Conservation (phyloP, 257 asterid genomes). For the Echites panduratus region DNA sequence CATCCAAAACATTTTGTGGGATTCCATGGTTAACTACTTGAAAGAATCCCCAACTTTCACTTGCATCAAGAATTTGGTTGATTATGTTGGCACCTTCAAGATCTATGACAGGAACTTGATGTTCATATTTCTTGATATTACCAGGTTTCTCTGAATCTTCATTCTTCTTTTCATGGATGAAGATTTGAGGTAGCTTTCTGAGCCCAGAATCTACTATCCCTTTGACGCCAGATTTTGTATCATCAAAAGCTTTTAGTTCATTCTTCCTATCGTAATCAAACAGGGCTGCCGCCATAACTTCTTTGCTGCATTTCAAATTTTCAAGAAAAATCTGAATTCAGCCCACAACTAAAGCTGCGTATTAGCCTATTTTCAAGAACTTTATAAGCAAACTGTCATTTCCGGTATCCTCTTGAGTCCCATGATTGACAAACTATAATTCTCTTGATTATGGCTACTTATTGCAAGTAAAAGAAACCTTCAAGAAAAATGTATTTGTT, state of each 20-base stretch:
- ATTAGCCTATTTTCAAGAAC: too few species aligned
- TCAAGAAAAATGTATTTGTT: not conserved
- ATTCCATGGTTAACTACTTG: slow-evolving; percentile 47
- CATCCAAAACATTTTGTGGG: slow-evolving; percentile 19
- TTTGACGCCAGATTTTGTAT: slow-evolving; percentile 43
- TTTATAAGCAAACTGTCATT: too few species aligned
- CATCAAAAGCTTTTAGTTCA: slow-evolving; percentile 40
- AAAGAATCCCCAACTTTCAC: slow-evolving; percentile 44
- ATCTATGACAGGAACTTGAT: slow-evolving; percentile 42
- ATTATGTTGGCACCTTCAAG: slow-evolving; percentile 27
- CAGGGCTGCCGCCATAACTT: not conserved
- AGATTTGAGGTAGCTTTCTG: slow-evolving; percentile 34
- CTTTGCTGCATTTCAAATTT: not conserved
- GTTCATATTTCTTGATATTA: not conserved
- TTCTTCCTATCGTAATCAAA: slow-evolving; percentile 11
- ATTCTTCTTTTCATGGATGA: slow-evolving; percentile 28
- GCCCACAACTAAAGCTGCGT: too few species aligned
- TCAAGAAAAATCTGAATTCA: too few species aligned
- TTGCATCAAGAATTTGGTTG: slow-evolving; percentile 30
- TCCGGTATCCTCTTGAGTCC: too few species aligned
- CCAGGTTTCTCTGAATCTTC: slow-evolving; percentile 17
- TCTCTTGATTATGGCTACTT: too few species aligned
- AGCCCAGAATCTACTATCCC: slow-evolving; percentile 42
- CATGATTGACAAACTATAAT: too few species aligned
- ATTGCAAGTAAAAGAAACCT: too few species aligned